Evolutionary conservation across 2,329 filamentous ascomycete genomes (phyloP), one percentile per base, ranked within the genome.

Genomic region (Sporothrix brunneoviolacea): DNA sequence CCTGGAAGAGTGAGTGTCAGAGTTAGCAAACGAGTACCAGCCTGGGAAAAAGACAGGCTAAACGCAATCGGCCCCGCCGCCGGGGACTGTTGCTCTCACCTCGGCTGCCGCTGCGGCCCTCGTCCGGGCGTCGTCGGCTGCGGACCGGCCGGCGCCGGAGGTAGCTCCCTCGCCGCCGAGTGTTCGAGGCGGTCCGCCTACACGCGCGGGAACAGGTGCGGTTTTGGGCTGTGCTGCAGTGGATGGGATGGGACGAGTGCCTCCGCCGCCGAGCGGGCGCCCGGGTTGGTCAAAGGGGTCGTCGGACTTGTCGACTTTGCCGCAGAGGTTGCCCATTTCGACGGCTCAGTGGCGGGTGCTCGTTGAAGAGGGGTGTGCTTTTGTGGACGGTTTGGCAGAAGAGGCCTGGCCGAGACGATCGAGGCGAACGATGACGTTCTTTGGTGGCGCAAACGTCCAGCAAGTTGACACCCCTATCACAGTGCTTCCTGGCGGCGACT

Each of bases 311-410:
- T 80, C 71, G 52, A 74, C 76, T 66, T 88, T 90, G 64, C 88
- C 87, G 72, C 88, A 95, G 69, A 89, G 77, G 66, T 89, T 91
- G 53, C 91, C 91, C 91, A 96, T 95, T 57, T 35, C 21, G 21
- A 35, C 32, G 27, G 24, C 3, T 18, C 16, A 35, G 38, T 15
- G 19, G 28, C 22, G 24, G 12, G 33, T 4, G 8, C 7, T 13
- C 3, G n/a, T 24, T 8, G 3, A 9, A 12, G 22, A 22, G 22
- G 39, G 13, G n/a, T 6, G 9, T 4, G 15, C 19, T 21, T 7
- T 8, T 13, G 15, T 8, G 16, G 18, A 6, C 18, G 28, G 18
- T 6, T n/a, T n/a, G n/a, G n/a, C n/a, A n/a, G n/a, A n/a, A n/a
- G n/a, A n/a, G n/a, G n/a, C n/a, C n/a, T n/a, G n/a, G n/a, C n/a